phyloP scores from a whole-genome alignment of 345 rosid genomes.

The Brassica rapa region DNA sequence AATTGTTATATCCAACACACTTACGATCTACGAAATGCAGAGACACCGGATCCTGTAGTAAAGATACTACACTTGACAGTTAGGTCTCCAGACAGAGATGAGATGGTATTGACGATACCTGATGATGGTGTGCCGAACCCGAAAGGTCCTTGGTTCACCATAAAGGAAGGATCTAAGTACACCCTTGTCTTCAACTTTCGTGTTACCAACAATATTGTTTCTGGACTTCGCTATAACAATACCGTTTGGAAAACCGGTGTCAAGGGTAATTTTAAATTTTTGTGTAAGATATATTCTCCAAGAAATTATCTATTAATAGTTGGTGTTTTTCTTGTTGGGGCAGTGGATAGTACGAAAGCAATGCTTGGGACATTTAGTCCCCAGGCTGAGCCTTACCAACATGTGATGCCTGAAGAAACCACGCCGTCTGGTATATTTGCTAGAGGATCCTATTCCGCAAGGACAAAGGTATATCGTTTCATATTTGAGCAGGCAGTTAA shows the following conservation, averaged over 20 bases:
- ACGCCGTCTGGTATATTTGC: conserved; percentile 90
- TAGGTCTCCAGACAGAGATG: conserved; percentile 67
- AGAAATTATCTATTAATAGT: neutral
- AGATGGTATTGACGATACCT: conserved; percentile 64
- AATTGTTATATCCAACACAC: neutral
- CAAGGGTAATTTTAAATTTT: conserved; percentile 47
- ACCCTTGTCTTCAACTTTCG: conserved; percentile 64
- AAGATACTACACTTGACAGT: conserved; percentile 71
- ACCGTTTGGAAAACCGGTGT: conserved; percentile 82
- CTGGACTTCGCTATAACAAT: conserved; percentile 77
- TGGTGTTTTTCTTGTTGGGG: neutral
- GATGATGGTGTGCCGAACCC: conserved; percentile 58
- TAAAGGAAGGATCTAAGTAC: conserved; percentile 85
- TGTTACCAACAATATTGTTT: conserved; percentile 85
- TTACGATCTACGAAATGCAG: conserved; percentile 41
- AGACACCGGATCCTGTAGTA: conserved; percentile 81
- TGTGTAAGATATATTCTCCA: neutral
- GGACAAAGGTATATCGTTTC: conserved; percentile 56
- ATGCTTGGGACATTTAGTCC: conserved; percentile 98
- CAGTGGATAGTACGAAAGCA: conserved; percentile 84
- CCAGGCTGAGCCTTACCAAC: conserved; percentile 75
- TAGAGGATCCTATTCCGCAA: conserved; percentile 85
- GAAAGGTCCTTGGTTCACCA: conserved; percentile 81
- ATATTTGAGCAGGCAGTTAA: neutral
- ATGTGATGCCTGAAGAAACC: conserved; percentile 76